Percentiles rank a stretch among this genome's conserved stretches.
Conservation (phyloP, 179 eudicot species). For the Spinacia oleracea region DNA sequence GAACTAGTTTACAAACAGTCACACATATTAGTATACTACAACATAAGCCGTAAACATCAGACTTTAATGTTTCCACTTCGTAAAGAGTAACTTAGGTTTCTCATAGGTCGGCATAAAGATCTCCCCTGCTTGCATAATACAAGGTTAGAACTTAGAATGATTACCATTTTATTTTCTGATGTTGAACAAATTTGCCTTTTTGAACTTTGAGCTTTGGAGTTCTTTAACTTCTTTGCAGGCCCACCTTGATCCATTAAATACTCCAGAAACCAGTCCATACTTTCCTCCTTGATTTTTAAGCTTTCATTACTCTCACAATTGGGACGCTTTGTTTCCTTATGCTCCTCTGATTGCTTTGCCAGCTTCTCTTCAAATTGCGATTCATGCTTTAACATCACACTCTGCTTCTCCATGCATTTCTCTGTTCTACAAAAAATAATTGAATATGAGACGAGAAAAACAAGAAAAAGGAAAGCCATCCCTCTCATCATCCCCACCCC, state of each 20-base stretch:
- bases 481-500: neutral
- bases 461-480: neutral
- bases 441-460: constrained; percentile 9
- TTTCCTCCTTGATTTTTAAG: constrained; percentile 18
- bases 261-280: constrained; percentile 4
- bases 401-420: constrained; percentile 19
- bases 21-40: neutral
- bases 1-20: neutral
- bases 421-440: constrained; percentile 13
- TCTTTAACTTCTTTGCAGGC: constrained; percentile 17
- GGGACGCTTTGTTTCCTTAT: neutral
- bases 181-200: constrained; percentile 1
- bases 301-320: neutral
- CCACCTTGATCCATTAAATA: constrained; percentile 1
- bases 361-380: constrained; percentile 17
- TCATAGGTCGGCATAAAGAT: constrained; percentile 5
- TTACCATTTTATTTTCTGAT: constrained; percentile 15
- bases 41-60: neutral
- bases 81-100: neutral
- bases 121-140: neutral
- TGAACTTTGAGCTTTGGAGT: neutral
- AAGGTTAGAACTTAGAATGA: neutral
- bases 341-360: constrained; percentile 17
- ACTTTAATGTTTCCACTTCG: neutral
- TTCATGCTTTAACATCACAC: neutral